A percentile compares a stretch with the other conserved stretches of the same genome.
These are phyloP conservation scores for Annulohypoxylon moriforme DNA, from an alignment of 495 filamentous ascomycete species.

Conservation along the genomic window DNA sequence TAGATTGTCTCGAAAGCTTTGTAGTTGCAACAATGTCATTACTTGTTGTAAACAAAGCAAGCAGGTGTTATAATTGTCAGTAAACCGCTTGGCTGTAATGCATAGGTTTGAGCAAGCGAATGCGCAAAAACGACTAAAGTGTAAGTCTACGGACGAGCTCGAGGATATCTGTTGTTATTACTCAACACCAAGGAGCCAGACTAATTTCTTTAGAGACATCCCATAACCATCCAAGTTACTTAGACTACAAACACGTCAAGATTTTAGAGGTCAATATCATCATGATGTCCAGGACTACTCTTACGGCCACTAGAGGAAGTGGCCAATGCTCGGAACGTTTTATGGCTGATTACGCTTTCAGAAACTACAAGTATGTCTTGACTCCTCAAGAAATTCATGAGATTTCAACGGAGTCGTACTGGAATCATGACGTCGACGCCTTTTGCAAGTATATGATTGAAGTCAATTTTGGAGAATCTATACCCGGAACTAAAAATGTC, in stretches of 20 bases:
- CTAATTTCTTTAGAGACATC: neutral
- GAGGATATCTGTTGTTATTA: neutral
- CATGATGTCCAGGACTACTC: neutral
- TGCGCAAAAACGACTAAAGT: neutral
- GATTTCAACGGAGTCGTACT: neutral
- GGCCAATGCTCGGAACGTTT: neutral
- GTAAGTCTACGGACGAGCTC: neutral
- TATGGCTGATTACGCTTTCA: slow-evolving; percentile 14
- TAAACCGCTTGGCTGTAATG: neutral
- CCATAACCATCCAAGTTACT: no score
- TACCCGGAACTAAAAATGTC: neutral
- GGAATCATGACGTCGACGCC: neutral
- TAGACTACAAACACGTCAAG: no score
- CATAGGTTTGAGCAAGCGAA: neutral
- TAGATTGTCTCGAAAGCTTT: neutral
- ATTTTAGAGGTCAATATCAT: no score
- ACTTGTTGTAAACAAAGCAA: neutral
- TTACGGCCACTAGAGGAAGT: neutral
- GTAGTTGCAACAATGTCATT: neutral
- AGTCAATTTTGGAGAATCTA: neutral
- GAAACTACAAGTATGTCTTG: slow-evolving; percentile 9
- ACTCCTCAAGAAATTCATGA: slow-evolving; percentile 3
- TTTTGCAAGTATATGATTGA: neutral
- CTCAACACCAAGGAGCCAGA: neutral
- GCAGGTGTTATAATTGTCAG: neutral